phyloP scores from a whole-genome alignment of 306 rosid genomes.

The Sphenostylis stenocarpa region DNA sequence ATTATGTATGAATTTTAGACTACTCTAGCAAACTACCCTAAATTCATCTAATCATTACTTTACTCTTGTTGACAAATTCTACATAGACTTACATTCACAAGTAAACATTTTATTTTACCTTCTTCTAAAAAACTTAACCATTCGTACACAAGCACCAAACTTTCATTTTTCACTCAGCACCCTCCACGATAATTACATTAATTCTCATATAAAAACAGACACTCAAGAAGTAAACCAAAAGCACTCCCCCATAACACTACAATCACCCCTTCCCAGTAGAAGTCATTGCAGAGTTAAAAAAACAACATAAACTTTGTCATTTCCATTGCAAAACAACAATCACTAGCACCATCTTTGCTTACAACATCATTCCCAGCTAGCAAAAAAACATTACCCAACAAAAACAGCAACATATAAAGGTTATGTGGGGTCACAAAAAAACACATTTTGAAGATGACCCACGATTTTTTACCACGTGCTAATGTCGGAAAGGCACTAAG shows the following conservation, averaged over 20 bases:
- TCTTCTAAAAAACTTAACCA: neutral
- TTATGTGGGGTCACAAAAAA: neutral
- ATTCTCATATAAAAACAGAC: neutral
- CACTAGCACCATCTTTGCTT: conserved; percentile 17
- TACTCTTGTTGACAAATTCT: neutral
- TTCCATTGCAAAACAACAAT: neutral
- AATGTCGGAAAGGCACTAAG: conserved; percentile 11
- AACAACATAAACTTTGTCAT: neutral
- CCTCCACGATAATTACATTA: neutral
- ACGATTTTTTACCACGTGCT: conserved; percentile 16
- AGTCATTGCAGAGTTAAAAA: neutral
- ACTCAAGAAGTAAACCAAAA: conserved; percentile 14
- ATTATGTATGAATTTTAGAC: neutral
- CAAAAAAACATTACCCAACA: neutral
- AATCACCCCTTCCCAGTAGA: neutral
- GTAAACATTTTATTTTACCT: neutral
- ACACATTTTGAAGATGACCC: conserved; percentile 29
- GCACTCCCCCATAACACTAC: neutral
- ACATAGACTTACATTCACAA: neutral
- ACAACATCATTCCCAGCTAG: conserved; percentile 26
- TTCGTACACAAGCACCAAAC: neutral
- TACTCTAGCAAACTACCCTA: neutral
- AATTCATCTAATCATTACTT: neutral
- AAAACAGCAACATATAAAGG: neutral
- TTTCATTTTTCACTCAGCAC: neutral